Base-by-base conservation (phyloP, 441 rosid genomes). In the Arabidopsis hybrid region DNA sequence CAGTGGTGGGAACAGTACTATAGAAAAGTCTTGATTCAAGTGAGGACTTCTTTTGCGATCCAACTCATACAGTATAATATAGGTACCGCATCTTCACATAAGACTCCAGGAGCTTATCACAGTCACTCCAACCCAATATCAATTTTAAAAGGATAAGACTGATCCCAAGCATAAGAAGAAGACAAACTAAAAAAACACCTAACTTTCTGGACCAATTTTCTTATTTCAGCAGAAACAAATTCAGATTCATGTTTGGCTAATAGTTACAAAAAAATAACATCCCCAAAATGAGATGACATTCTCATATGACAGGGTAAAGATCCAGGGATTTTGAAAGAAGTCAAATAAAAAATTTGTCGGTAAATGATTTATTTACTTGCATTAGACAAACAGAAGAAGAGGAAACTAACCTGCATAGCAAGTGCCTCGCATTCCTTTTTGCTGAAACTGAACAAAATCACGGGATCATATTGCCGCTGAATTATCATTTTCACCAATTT, bases 401-500 rank as follows among this genome's bases (percentile, higher is more conserved):
- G 45, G 34, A 60, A 74, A 78, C 74, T 34, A 74, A 90, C 99
- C 97, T 95, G 99, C 98, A 90, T 92, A 8, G 99, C 99, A 65
- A 92, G 99, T 81, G 92, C 86, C 80, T 92, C 98, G 8, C 97
- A 95, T 72, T 92, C 99, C 80, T 96, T 89, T 84, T 95, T 92
- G 88, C 99, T 95, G 79, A 95, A 95, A 82, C 95, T 89, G 86
- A 95, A 95, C 81, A 92, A 87, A 71, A 95, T 92, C 72, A 95
- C 97, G 18, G 99, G 97, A 71, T 95, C 99, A 74, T 92, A 95
- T 58, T 95, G 99, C 34, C 98, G 91, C 77, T 84, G 91, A 82
- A 95, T 86, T 47, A 95, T 91, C 97, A 92, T 95, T 81, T 95
- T 95, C 74, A 95, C 95, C 95, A 95, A 84, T 85, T 91, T 95